These are phyloP conservation scores for Loxodes magnus DNA, from an alignment of 73 alveolate species.

Conservation along the genomic window DNA sequence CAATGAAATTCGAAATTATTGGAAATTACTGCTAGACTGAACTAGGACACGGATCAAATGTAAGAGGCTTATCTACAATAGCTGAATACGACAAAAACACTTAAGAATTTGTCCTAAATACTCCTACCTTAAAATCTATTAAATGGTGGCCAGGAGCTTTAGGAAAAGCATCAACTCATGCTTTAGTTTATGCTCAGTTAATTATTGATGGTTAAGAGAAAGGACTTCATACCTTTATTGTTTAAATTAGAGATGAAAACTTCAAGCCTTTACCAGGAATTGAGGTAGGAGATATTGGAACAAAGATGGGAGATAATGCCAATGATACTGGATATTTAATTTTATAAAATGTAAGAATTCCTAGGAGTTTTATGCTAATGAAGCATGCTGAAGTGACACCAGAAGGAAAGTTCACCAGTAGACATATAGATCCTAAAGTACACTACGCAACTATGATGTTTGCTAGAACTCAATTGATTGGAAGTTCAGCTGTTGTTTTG, in stretches of 20 bases:
- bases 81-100: conserved; percentile 52
- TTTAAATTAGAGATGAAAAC: conserved; percentile 64
- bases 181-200: conserved; percentile 52
- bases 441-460: background rate
- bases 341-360: conserved; percentile 65
- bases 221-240: conserved; percentile 78
- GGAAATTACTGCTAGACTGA: conserved; percentile 79
- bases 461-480: background rate
- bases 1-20: conserved; percentile 25
- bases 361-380: conserved; percentile 64
- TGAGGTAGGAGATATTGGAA: conserved; percentile 86
- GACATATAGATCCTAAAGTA: background rate
- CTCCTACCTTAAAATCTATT: conserved; percentile 38
- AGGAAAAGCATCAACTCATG: conserved; percentile 51
- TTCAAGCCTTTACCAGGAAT: conserved; percentile 64
- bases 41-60: conserved; percentile 78
- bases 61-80: conserved; percentile 60
- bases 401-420: conserved; percentile 35
- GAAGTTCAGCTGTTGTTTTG: background rate
- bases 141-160: conserved; percentile 70
- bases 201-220: conserved; percentile 32
- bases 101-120: conserved; percentile 39
- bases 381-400: conserved; percentile 54
- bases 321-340: conserved; percentile 83
- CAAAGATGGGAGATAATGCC: conserved; percentile 66